Conservation (phyloP, 306 rosid species). For the Castanea crenata region DNA sequence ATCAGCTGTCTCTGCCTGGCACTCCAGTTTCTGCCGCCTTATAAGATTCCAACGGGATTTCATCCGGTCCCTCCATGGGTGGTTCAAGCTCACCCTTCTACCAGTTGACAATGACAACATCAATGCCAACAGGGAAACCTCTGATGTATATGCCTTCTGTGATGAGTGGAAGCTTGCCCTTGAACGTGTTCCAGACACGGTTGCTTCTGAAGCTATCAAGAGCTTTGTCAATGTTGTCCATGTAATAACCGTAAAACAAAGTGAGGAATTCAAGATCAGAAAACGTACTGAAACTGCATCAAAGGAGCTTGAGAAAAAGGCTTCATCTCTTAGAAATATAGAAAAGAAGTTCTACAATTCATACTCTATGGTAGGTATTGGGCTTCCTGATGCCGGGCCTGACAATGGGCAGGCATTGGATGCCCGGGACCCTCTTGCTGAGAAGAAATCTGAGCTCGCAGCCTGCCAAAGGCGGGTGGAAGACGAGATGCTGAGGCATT, state of each 20-base stretch:
- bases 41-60: conserved; percentile 85
- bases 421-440: conserved; percentile 87
- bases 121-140: conserved; percentile 43
- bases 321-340: conserved; percentile 67
- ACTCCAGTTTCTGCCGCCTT: conserved; percentile 79
- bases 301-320: conserved; percentile 86
- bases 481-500: conserved; percentile 86
- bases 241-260: conserved; percentile 69
- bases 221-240: conserved; percentile 88
- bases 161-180: conserved; percentile 99
- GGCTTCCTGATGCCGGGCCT: conserved; percentile 72
- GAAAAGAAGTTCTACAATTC: conserved; percentile 92
- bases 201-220: conserved; percentile 94
- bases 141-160: conserved; percentile 61
- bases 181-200: conserved; percentile 95
- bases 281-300: conserved; percentile 81
- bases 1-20: conserved; percentile 86
- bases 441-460: conserved; percentile 79
- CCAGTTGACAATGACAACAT: conserved; percentile 62
- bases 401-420: conserved; percentile 72
- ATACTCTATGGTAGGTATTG: conserved; percentile 93
- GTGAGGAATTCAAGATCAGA: conserved; percentile 76
- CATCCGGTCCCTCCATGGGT: conserved; percentile 69
- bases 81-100: conserved; percentile 84
- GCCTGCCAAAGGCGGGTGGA: conserved; percentile 87